Conservation (phyloP, 306 rosid species). For the Leucaena leucocephala region DNA sequence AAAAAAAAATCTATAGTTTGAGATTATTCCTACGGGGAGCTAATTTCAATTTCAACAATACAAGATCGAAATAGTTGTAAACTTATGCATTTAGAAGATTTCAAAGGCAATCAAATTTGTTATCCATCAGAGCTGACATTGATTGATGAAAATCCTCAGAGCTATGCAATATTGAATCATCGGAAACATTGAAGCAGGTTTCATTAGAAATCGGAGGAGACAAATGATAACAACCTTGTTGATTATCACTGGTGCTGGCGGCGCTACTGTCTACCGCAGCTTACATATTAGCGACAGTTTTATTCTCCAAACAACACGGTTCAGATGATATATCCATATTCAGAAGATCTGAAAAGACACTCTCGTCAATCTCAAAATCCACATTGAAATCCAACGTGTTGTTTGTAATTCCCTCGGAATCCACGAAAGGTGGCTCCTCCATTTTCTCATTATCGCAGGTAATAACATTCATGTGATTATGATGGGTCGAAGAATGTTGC, state of each 20-base stretch:
- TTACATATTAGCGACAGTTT: background rate
- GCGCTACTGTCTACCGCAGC: background rate
- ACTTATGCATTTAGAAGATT: no score
- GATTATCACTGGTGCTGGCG: background rate
- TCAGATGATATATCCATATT: constrained; percentile 45
- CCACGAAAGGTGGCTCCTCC: background rate
- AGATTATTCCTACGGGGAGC: background rate
- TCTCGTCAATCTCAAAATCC: constrained; percentile 52
- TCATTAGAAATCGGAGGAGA: constrained; percentile 14
- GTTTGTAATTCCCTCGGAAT: constrained; percentile 8
- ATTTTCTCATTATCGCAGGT: background rate
- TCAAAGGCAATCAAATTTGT: constrained; percentile 49
- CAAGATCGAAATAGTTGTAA: background rate
- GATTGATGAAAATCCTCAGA: constrained; percentile 36
- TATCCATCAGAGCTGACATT: constrained; percentile 32
- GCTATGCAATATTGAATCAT: constrained; percentile 35
- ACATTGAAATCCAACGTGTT: constrained; percentile 39
- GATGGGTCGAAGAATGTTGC: background rate
- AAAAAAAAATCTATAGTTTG: background rate
- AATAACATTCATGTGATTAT: no score
- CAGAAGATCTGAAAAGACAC: constrained; percentile 50
- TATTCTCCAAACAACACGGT: constrained; percentile 27
- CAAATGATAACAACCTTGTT: background rate
- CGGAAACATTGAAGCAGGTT: constrained; percentile 26
- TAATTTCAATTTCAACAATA: background rate